Evolutionary conservation across 2,329 filamentous ascomycete species (phyloP).

Genomic region (Grosmannia clavigera): DNA sequence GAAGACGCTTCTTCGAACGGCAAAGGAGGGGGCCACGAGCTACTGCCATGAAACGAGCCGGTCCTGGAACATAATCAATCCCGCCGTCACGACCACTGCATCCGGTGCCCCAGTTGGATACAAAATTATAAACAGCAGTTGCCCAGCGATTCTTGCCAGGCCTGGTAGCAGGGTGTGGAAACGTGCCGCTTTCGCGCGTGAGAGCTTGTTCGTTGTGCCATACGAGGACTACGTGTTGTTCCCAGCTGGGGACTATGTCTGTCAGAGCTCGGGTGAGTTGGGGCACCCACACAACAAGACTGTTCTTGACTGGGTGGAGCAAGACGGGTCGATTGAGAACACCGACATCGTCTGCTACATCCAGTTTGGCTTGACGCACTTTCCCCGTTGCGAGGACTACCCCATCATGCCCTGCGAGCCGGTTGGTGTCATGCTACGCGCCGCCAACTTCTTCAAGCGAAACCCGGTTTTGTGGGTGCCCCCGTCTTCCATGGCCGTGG

Average conservation of each 20-base stretch:
- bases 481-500: constrained; percentile 34
- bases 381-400: constrained; percentile 81
- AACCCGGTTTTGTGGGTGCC: constrained; percentile 76
- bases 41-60: constrained; percentile 70
- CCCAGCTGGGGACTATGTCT: constrained; percentile 76
- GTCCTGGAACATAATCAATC: constrained; percentile 85
- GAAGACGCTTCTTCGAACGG: constrained; percentile 67
- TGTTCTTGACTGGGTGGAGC: constrained; percentile 58
- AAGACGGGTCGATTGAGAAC: constrained; percentile 63
- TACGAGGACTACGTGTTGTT: constrained; percentile 74
- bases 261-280: constrained; percentile 71
- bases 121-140: constrained; percentile 80
- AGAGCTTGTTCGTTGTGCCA: constrained; percentile 78
- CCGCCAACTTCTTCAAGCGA: constrained; percentile 68
- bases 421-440: constrained; percentile 67
- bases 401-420: constrained; percentile 84
- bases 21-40: constrained; percentile 57
- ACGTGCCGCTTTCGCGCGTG: constrained; percentile 76
- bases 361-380: constrained; percentile 83
- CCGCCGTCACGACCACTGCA: constrained; percentile 69
- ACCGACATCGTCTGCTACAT: constrained; percentile 78
- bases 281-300: constrained; percentile 47
- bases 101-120: constrained; percentile 76
- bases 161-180: constrained; percentile 77
- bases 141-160: constrained; percentile 67